phyloP scores from a whole-genome alignment of 2,329 filamentous ascomycete species.

The Apiospora saccharicola region DNA sequence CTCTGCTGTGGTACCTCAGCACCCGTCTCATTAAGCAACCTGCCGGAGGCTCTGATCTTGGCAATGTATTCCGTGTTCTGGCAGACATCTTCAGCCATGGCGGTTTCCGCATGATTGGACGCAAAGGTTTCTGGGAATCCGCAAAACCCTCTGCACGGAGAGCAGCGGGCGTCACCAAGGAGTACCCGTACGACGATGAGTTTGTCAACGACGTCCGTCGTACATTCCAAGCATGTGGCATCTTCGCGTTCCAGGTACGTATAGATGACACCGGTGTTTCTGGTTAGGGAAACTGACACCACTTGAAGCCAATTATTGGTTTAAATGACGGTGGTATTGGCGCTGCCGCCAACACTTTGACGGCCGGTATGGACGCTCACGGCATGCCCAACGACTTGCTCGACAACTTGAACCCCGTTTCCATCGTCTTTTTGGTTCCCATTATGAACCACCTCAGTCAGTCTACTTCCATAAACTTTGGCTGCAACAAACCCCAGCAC shows the following conservation, averaged over 20 bases:
- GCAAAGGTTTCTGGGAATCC: slow-evolving; percentile 55
- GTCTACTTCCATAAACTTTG: slow-evolving; percentile 49
- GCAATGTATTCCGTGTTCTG: slow-evolving; percentile 71
- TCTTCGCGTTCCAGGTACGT: slow-evolving; percentile 46
- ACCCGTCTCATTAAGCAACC: slow-evolving; percentile 59
- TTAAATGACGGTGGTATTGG: slow-evolving; percentile 56
- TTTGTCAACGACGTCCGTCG: slow-evolving; percentile 73
- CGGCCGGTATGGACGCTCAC: slow-evolving; percentile 49
- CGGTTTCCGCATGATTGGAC: slow-evolving; percentile 42
- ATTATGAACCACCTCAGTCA: slow-evolving; percentile 54
- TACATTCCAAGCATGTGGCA: slow-evolving; percentile 49
- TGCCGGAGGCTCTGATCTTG: slow-evolving; percentile 61
- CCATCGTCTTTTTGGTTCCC: slow-evolving; percentile 64
- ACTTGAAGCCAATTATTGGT: slow-evolving; percentile 51
- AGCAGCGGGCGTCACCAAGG: slow-evolving; percentile 55
- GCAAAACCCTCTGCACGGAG: slow-evolving; percentile 63
- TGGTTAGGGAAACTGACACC: slow-evolving; percentile 27
- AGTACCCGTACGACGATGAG: slow-evolving; percentile 64
- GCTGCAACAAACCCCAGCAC: slow-evolving; percentile 27
- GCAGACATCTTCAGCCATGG: slow-evolving; percentile 62
- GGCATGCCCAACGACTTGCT: slow-evolving; percentile 67
- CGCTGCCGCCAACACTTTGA: slow-evolving; percentile 49
- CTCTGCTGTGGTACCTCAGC: slow-evolving; percentile 52
- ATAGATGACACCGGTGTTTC: neutral
- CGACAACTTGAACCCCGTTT: slow-evolving; percentile 64